Evolutionary conservation across 768 basidiomycete species (phyloP).

Genomic region (Flagelloscypha sp.): DNA sequence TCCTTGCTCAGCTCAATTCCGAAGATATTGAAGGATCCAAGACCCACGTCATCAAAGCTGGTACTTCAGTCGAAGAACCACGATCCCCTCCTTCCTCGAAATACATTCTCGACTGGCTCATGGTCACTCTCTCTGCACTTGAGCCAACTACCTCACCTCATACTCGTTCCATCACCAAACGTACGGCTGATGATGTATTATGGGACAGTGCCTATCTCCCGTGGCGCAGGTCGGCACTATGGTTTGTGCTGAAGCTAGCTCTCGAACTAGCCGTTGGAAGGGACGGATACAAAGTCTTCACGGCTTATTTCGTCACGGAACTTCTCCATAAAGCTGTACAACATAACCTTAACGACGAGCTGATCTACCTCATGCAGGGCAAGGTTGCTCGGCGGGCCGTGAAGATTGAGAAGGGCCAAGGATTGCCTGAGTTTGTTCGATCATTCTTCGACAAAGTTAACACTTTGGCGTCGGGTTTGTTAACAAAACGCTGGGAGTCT

Average conservation of each 20-base stretch:
- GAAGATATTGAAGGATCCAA: not conserved
- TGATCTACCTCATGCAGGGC: constrained; percentile 26
- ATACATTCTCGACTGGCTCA: not conserved
- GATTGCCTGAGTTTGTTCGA: constrained; percentile 9
- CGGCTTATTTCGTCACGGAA: constrained; percentile 29
- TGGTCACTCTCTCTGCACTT: not conserved
- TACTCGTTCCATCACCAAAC: constrained; percentile 23
- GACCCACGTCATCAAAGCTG: not conserved
- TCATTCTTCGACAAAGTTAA: constrained; percentile 13
- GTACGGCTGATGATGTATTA: constrained; percentile 22
- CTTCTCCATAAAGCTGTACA: constrained; percentile 17
- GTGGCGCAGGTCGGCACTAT: constrained; percentile 28
- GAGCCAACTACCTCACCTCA: not conserved
- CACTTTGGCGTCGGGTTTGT: constrained; percentile 12
- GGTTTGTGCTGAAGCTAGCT: constrained; percentile 25
- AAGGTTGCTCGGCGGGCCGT: constrained; percentile 29
- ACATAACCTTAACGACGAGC: constrained; percentile 21
- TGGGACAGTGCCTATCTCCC: constrained; percentile 15
- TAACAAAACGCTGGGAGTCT: too few relatives aligned
- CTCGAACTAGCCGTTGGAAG: constrained; percentile 23
- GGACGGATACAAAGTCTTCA: constrained; percentile 38
- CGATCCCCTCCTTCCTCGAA: not conserved
- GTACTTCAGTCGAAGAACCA: not conserved
- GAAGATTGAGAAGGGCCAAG: constrained; percentile 25
- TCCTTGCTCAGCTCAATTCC: not conserved